Evolutionary conservation across 2,329 filamentous ascomycete genomes (phyloP).

Genomic region (Ceratocystis diversiconidia): DNA sequence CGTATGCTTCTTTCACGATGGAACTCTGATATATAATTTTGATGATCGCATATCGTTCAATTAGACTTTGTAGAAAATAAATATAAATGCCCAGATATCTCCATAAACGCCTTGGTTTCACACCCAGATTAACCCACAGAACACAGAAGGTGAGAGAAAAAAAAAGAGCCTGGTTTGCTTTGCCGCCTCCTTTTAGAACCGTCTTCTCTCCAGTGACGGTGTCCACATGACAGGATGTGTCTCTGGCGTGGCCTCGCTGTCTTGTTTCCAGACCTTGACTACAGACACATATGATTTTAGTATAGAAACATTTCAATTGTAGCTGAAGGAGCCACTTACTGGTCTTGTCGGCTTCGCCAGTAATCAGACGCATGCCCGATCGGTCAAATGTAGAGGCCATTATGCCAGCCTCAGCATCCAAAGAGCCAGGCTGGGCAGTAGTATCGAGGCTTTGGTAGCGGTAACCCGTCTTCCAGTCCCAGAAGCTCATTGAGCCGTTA

Average conservation of each 20-base stretch:
- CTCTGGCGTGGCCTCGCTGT: slow-evolving; percentile 80
- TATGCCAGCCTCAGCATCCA: slow-evolving; percentile 87
- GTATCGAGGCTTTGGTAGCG: slow-evolving; percentile 82
- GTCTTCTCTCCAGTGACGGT: slow-evolving; percentile 36
- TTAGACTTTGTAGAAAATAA: neutral
- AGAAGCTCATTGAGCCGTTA: slow-evolving; percentile 93
- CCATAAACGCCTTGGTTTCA: neutral
- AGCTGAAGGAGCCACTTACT: slow-evolving; percentile 35
- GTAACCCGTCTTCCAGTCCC: slow-evolving; percentile 97
- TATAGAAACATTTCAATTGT: slow-evolving; percentile 19
- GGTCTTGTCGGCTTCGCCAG: slow-evolving; percentile 92
- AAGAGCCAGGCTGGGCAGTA: slow-evolving; percentile 79
- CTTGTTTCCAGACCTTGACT: slow-evolving; percentile 94
- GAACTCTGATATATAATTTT: neutral
- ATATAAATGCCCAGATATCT: neutral
- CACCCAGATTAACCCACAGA: neutral
- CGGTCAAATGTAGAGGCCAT: slow-evolving; percentile 89
- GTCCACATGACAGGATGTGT: slow-evolving; percentile 89
- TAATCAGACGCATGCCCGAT: slow-evolving; percentile 78
- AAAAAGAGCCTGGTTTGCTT: neutral
- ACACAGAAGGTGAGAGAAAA: neutral
- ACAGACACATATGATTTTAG: neutral
- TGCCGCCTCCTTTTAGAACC: slow-evolving; percentile 10
- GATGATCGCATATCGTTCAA: neutral
- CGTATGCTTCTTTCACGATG: neutral